A percentile compares a stretch with the other conserved stretches of the same genome.
phyloP scores from a whole-genome alignment of 2,329 filamentous ascomycete genomes.

The Talaromyces atroroseus region DNA sequence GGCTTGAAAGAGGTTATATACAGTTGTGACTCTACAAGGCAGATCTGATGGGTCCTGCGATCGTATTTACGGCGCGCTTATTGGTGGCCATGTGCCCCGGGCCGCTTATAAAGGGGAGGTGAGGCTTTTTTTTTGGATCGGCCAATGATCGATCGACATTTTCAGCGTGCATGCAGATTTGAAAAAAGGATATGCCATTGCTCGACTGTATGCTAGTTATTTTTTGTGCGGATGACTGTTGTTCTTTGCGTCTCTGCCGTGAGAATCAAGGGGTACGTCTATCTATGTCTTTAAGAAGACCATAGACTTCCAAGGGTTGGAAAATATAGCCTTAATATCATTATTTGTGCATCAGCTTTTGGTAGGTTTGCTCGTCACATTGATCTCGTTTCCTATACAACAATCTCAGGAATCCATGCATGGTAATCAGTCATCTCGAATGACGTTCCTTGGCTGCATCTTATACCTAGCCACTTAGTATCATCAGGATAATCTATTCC shows the following conservation, averaged over 20 bases:
- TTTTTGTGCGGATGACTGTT: not conserved
- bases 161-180: not conserved
- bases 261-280: not conserved
- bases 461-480: no score
- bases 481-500: no score
- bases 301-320: no score
- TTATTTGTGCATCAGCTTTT: no score
- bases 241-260: not conserved
- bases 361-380: no score
- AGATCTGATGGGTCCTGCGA: not conserved
- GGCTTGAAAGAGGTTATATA: not conserved
- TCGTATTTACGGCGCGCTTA: slow-evolving; percentile 6
- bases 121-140: not conserved
- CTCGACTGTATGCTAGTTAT: no score
- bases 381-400: not conserved
- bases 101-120: not conserved
- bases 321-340: no score
- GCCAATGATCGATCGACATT: not conserved
- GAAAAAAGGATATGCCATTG: no score
- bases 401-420: not conserved
- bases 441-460: not conserved
- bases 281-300: not conserved
- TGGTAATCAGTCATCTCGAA: not conserved
- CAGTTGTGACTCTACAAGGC: not conserved
- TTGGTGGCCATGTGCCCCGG: not conserved